Evolutionary conservation across 805 yeast genomes (phyloP).

Genomic region (Metschnikowia kunwiensis): DNA sequence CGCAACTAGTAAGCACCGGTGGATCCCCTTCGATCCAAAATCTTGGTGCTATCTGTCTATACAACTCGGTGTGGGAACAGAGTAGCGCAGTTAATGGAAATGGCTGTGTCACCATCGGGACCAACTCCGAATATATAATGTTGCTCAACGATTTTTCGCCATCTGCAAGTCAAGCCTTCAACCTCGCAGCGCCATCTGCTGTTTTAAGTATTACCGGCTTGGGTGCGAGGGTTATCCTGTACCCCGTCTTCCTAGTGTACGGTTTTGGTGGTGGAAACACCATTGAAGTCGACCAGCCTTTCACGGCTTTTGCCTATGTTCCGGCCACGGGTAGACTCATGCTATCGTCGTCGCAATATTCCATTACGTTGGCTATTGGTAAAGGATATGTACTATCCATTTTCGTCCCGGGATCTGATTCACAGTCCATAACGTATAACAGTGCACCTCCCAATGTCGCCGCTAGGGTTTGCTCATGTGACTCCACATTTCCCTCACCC

Average conservation of each 20-base stretch:
- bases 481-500: slow-evolving; percentile 3
- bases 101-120: slow-evolving; percentile 22
- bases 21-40: too few relatives aligned
- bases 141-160: not conserved
- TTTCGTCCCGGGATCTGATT: not conserved
- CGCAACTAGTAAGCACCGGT: slow-evolving; percentile 11
- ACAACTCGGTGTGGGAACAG: slow-evolving; percentile 22
- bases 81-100: slow-evolving; percentile 20
- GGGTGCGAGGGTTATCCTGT: not conserved
- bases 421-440: slow-evolving; percentile 1
- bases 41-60: slow-evolving; percentile 28
- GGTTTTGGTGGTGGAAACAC: not conserved
- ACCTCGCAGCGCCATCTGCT: not conserved
- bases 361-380: not conserved
- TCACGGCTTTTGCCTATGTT: not conserved
- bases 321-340: not conserved
- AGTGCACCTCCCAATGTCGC: slow-evolving; percentile 4
- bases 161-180: not conserved
- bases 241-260: slow-evolving; percentile 1
- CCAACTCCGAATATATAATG: not conserved
- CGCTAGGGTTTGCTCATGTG: slow-evolving; percentile 4
- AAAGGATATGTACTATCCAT: not conserved
- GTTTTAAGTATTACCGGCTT: not conserved
- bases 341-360: not conserved
- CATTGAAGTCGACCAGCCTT: not conserved